phyloP scores from a whole-genome alignment of 768 basidiomycete species.

The Harrya chromipes region DNA sequence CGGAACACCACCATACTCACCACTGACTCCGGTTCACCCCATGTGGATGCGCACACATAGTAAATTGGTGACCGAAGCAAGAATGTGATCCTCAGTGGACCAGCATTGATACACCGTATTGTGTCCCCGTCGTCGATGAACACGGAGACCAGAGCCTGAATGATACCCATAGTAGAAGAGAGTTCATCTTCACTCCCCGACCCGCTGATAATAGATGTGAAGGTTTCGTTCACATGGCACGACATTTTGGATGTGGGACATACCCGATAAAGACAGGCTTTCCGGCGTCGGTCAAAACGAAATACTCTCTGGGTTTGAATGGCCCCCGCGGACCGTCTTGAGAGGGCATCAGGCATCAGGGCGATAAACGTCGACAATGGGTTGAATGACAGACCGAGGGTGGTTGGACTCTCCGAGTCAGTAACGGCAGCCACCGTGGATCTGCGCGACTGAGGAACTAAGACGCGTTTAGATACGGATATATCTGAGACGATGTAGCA shows the following conservation, averaged over 20 bases:
- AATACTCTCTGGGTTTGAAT: conserved; percentile 72
- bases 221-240: neutral
- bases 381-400: conserved; percentile 17
- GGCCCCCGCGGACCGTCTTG: conserved; percentile 16
- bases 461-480: neutral
- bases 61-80: conserved; percentile 85
- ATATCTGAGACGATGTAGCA: conserved; percentile 5
- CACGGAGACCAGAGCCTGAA: conserved; percentile 94
- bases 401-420: conserved; percentile 35
- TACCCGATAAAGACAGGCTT: conserved; percentile 96
- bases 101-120: conserved; percentile 78
- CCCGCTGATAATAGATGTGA: conserved; percentile 34
- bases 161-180: conserved; percentile 83
- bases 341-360: conserved; percentile 1
- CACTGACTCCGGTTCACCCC: conserved; percentile 95
- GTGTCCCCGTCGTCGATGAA: conserved; percentile 93
- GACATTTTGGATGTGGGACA: conserved; percentile 10
- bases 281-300: conserved; percentile 90
- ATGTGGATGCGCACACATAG: conserved; percentile 86
- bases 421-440: conserved; percentile 26
- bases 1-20: conserved; percentile 47
- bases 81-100: conserved; percentile 81
- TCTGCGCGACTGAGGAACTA: conserved; percentile 15
- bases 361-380: neutral
- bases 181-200: conserved; percentile 57